These are phyloP conservation scores for Pythium scleroteichum DNA, from an alignment of 352 stramenopile species.

Conservation along the genomic window DNA sequence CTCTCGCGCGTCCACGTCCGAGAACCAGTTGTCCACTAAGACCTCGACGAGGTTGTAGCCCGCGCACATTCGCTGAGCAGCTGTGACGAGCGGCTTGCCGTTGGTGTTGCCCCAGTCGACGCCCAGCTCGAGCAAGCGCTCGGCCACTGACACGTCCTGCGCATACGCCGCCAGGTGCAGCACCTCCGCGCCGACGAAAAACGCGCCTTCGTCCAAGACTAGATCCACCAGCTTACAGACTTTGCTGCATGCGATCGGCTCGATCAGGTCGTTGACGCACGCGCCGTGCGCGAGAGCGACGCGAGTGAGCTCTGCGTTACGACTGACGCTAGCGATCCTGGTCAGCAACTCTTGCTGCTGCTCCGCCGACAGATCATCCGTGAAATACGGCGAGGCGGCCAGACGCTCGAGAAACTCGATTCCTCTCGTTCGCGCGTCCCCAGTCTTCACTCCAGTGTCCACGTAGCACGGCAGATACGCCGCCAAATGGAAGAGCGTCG, in stretches of 20 bases:
- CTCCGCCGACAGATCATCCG: not conserved
- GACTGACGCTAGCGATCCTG: not conserved
- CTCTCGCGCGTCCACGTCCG: constrained; percentile 7
- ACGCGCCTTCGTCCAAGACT: not conserved
- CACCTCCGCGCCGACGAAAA: not conserved
- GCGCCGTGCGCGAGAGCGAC: constrained; percentile 4
- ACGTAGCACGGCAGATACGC: not conserved
- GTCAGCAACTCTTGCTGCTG: not conserved
- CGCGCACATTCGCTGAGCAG: not conserved
- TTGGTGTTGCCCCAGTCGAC: constrained; percentile 1
- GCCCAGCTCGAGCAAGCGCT: not conserved
- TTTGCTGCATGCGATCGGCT: not conserved
- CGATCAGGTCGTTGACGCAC: not conserved
- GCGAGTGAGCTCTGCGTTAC: not conserved
- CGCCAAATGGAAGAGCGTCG: constrained; percentile 6
- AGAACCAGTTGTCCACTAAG: not conserved
- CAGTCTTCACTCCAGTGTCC: not conserved
- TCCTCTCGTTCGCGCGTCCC: not conserved
- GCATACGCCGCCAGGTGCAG: not conserved
- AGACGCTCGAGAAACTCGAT: not conserved
- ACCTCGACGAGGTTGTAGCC: not conserved
- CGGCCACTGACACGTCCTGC: not conserved
- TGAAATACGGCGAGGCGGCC: not conserved
- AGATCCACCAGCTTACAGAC: not conserved
- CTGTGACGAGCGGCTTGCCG: not conserved